A percentile compares a stretch with the other conserved stretches of the same genome.
phyloP scores from a whole-genome alignment of 192 early-diverging fungal genomes.

The Jimgerdemannia lactiflua region DNA sequence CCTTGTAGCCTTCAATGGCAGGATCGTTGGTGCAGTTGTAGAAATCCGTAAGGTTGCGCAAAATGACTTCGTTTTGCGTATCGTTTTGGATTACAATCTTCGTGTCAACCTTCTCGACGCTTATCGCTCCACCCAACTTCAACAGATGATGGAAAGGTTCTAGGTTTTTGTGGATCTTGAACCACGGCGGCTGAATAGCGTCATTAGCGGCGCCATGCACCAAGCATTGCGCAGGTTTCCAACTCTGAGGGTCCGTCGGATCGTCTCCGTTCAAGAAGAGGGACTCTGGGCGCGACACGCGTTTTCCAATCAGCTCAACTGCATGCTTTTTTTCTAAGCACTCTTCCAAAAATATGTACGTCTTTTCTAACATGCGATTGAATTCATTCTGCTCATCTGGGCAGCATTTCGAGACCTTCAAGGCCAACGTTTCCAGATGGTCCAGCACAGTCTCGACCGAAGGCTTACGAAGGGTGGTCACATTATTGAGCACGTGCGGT shows the following conservation, averaged over 20 bases:
- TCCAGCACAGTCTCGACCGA: neutral
- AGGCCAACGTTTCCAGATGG: neutral
- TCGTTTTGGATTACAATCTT: neutral
- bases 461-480: neutral
- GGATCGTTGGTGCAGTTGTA: neutral
- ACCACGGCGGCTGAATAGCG: neutral
- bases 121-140: neutral
- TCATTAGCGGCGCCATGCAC: neutral
- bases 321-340: neutral
- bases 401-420: neutral
- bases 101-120: neutral
- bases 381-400: neutral
- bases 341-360: neutral
- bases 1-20: neutral
- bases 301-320: neutral
- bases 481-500: neutral
- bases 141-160: neutral
- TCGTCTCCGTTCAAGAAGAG: neutral
- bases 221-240: neutral
- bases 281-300: neutral
- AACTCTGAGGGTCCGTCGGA: neutral
- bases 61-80: no score
- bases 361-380: neutral
- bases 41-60: no score
- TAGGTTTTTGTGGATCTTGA: neutral